Base-by-base conservation (phyloP, 768 basidiomycete species). In the Pleurotus pulmonarius region DNA sequence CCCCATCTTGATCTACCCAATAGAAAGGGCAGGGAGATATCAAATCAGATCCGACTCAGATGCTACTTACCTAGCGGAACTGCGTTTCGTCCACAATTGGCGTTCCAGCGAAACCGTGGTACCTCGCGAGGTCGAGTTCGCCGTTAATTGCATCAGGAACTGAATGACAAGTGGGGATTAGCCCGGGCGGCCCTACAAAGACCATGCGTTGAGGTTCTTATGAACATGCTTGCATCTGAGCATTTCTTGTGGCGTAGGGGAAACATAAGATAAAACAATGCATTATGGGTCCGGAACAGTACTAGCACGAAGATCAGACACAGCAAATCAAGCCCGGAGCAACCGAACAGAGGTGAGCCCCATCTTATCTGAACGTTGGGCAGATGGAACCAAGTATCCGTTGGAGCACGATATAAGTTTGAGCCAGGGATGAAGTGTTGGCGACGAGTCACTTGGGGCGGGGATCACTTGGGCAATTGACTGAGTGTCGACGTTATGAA, bases 401-500 rank as follows among this genome's bases (percentile, higher is more conserved):
- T 67, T 68, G 3, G 76, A 56, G 47, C 76, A 76, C 0, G 78
- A 71, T 9, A 75, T 59, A 34, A 82, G 66, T 29, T 64, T 65
- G 13, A 73, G 43, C 18, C 74, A 68, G 12, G 64, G 55, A 1
- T 65, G 65, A 9, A 65, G 55, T 3, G 68, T 58, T 6, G 67
- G 64, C 11, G 63, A 49, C 4, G 67, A 65, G 40, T 67, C 45
- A 51, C 62, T 65, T 3, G 79, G 79, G 0, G 84, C 75, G 5
- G 81, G 67, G 13, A 96, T 72, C 25, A 86, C 81, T 67, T 95
- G 94, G 1, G 83, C 78, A 41, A 88, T 83, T 20, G 72, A 63
- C 63, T 91, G 90, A 1, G 86, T 83, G 67, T 91, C 83, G 55
- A 96, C 72, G 58, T 78, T 86, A 67, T 97, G 94, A 3, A 96